Evolutionary conservation across 805 yeast species (phyloP).

Genomic region (Teunomyces pallodes): DNA sequence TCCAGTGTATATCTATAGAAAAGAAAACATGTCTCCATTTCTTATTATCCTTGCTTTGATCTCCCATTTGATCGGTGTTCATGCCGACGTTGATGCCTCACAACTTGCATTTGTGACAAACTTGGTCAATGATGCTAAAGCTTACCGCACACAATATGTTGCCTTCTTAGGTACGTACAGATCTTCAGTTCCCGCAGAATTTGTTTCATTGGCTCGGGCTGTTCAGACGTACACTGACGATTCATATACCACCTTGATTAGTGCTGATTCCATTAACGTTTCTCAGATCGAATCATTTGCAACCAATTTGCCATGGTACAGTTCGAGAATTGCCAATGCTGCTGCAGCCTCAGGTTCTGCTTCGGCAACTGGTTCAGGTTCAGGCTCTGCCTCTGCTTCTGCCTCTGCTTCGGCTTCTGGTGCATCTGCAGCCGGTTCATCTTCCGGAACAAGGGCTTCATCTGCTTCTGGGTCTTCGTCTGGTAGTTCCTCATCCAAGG

Average conservation of each 20-base stretch:
- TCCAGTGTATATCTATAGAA: not conserved
- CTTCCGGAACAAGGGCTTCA: not conserved
- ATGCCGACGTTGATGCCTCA: constrained; percentile 3
- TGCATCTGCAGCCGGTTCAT: not conserved
- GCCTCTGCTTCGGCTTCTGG: not conserved
- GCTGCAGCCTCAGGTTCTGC: constrained; percentile 9
- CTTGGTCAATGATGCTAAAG: constrained; percentile 11
- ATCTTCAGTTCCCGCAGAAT: constrained; percentile 22
- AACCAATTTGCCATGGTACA: constrained; percentile 16
- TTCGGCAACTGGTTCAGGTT: not conserved
- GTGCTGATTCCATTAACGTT: constrained; percentile 7
- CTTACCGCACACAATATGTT: constrained; percentile 10
- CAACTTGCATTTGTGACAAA: constrained; percentile 10
- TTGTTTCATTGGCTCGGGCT: constrained; percentile 26
- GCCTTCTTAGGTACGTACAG: constrained; percentile 24
- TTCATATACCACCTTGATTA: constrained; percentile 33
- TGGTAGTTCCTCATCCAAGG: not conserved
- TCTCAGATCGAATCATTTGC: constrained; percentile 9
- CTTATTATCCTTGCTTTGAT: not conserved
- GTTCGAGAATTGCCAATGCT: constrained; percentile 6
- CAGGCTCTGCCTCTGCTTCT: not conserved
- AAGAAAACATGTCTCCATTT: not conserved
- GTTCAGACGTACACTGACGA: constrained; percentile 35
- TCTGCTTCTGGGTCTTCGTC: not conserved
- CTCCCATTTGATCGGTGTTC: not conserved